phyloP scores from a whole-genome alignment of 495 filamentous ascomycete genomes.

The Cladorrhinum samala region DNA sequence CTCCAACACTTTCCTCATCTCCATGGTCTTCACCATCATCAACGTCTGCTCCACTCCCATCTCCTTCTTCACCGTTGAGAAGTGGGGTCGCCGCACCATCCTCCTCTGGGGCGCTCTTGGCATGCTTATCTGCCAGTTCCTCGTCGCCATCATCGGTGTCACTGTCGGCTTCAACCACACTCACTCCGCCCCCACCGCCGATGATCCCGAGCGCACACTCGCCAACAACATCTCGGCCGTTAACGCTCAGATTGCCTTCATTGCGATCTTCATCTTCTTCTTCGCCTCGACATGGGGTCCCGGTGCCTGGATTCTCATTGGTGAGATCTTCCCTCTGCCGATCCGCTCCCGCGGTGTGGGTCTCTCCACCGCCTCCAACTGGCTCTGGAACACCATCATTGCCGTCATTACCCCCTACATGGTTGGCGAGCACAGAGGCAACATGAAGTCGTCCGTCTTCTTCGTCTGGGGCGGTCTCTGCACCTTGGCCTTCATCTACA shows the following conservation, averaged over 20 bases:
- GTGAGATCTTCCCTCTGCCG: constrained; percentile 80
- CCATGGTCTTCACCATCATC: constrained; percentile 74
- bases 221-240: constrained; percentile 55
- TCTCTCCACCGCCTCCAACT: constrained; percentile 78
- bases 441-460: constrained; percentile 69
- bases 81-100: constrained; percentile 72
- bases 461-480: constrained; percentile 74
- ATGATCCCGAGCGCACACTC: constrained; percentile 13
- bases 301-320: constrained; percentile 75
- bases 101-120: constrained; percentile 72
- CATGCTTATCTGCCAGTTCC: constrained; percentile 82
- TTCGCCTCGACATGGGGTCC: constrained; percentile 80
- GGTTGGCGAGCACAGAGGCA: constrained; percentile 55
- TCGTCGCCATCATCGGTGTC: constrained; percentile 71
- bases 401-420: constrained; percentile 77
- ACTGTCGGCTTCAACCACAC: constrained; percentile 44
- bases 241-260: constrained; percentile 64
- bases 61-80: constrained; percentile 79
- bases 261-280: constrained; percentile 80
- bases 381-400: constrained; percentile 78
- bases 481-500: constrained; percentile 57
- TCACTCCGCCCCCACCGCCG: constrained; percentile 13
- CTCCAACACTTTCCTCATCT: constrained; percentile 68
- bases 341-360: constrained; percentile 77
- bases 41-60: constrained; percentile 78